Evolutionary conservation across 352 stramenopile genomes (phyloP).

Genomic region (Pythium aristosporum): DNA sequence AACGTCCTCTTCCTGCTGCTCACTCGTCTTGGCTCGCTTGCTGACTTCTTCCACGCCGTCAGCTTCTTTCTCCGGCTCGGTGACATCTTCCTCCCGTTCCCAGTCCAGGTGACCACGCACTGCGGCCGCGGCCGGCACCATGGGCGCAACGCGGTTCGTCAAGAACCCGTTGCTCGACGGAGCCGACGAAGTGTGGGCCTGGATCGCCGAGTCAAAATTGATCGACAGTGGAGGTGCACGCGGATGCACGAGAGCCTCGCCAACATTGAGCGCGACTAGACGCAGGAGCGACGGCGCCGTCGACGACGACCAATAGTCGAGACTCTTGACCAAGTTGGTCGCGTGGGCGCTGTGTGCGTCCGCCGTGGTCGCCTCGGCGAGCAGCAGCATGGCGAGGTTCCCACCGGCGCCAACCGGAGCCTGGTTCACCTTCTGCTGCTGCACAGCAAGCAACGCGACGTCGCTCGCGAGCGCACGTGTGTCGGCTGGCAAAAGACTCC

Average conservation of each 20-base stretch:
- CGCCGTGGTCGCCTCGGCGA: constrained; percentile 54
- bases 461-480: constrained; percentile 45
- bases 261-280: constrained; percentile 56
- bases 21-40: constrained; percentile 30
- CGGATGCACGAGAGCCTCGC: constrained; percentile 71
- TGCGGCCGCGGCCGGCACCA: constrained; percentile 13
- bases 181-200: constrained; percentile 14
- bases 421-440: constrained; percentile 29
- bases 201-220: constrained; percentile 37
- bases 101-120: constrained; percentile 43
- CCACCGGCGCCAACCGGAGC: constrained; percentile 25
- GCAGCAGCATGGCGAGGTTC: constrained; percentile 47
- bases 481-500: constrained; percentile 47
- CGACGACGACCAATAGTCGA: constrained; percentile 56
- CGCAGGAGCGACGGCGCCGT: constrained; percentile 36
- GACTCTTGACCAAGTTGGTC: constrained; percentile 47
- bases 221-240: constrained; percentile 68
- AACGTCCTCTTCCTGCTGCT: constrained; percentile 51
- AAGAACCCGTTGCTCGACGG: constrained; percentile 9
- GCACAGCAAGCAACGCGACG: constrained; percentile 39
- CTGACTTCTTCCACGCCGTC: constrained; percentile 1
- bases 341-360: constrained; percentile 55
- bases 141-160: background rate
- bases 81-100: constrained; percentile 26
- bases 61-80: constrained; percentile 14